These are phyloP conservation scores for Berberis thunbergii DNA, from an alignment of 164 flowering plant species.

Conservation along the genomic window DNA sequence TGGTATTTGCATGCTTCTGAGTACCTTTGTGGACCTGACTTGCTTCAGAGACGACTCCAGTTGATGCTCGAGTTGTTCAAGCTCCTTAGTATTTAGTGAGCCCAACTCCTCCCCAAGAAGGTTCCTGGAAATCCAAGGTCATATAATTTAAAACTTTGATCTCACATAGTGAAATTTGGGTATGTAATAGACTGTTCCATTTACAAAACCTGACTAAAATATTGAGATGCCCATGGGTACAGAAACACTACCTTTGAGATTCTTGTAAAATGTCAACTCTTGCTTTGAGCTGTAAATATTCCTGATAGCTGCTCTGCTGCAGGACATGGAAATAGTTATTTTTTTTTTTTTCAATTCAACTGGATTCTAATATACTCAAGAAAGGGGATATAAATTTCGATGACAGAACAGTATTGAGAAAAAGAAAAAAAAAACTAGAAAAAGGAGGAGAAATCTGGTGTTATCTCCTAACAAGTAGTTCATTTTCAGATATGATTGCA, in stretches of 20 bases:
- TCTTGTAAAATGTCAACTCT: conserved; percentile 40
- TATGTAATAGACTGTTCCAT: too few relatives aligned
- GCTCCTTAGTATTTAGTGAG: conserved; percentile 33
- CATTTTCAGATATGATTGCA: too few relatives aligned
- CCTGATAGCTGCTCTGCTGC: conserved; percentile 39
- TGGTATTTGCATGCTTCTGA: neutral
- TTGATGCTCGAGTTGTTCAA: conserved; percentile 47
- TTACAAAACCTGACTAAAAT: neutral
- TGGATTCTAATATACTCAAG: too few relatives aligned
- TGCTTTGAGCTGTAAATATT: conserved; percentile 41
- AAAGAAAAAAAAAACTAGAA: neutral
- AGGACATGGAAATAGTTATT: conserved; percentile 19
- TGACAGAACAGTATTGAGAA: neutral
- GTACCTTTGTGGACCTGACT: conserved; percentile 43
- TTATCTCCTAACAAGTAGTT: too few relatives aligned
- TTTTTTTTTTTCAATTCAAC: conserved; percentile 7
- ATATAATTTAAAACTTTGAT: too few relatives aligned
- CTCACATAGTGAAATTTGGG: too few relatives aligned
- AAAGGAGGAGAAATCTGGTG: neutral
- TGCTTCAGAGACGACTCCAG: conserved; percentile 38
- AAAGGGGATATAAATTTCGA: neutral
- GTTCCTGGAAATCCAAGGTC: conserved; percentile 24
- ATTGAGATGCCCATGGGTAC: neutral
- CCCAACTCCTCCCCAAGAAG: conserved; percentile 51
- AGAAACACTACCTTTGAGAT: conserved; percentile 31